Base-by-base conservation (phyloP, 352 stramenopile genomes). In the Globisporangium spiculum region DNA sequence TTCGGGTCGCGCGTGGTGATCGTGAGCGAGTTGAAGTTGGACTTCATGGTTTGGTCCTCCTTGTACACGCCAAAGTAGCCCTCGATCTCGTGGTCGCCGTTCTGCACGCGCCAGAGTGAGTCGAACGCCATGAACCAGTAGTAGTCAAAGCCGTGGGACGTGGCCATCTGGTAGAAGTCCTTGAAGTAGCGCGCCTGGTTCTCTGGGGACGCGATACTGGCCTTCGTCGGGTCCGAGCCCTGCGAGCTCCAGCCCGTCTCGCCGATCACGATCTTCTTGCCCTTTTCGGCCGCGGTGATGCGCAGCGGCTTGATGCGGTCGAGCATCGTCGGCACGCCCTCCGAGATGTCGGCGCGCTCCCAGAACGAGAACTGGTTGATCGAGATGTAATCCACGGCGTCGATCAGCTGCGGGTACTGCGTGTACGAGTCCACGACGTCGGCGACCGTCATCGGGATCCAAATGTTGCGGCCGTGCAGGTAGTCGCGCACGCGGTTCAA, bases 351-450 rank as follows among this genome's bases (percentile, higher is more conserved):
- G 6, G 61, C 65, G 5, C 65, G 58, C 54, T 92, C 84, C 86
- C 86, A 94, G 70, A 90, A 90, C 14, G 83, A 85, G 60, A 94
- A 94, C 70, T 94, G 80, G 75, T 93, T 94, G 44, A 91, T 76
- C 22, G 79, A 87, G 22, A 92, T 67, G 62, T 83, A 81, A 63
- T 94, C 86, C 2, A 91, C 83, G 0, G 80, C 83, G 22, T 89
- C 71, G 27, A 92, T 63, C 1, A 94, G 67, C 50, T 82, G 30
- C 32, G 67, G 78, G 62, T 93, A 84, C n/a, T 67, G 63, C 57
- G 87, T 77, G 75, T 91, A 94, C 27, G 81, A 76, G 70, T 92
- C 81, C 24, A 92, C 79, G 26, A 88, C 75, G 63, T 94, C 84
- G 16, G 86, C 81, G 67, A 93, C 87, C 10, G 83, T 86, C 34